Conservation (phyloP, 768 basidiomycete species). For the Auricularia auricula-judae region DNA sequence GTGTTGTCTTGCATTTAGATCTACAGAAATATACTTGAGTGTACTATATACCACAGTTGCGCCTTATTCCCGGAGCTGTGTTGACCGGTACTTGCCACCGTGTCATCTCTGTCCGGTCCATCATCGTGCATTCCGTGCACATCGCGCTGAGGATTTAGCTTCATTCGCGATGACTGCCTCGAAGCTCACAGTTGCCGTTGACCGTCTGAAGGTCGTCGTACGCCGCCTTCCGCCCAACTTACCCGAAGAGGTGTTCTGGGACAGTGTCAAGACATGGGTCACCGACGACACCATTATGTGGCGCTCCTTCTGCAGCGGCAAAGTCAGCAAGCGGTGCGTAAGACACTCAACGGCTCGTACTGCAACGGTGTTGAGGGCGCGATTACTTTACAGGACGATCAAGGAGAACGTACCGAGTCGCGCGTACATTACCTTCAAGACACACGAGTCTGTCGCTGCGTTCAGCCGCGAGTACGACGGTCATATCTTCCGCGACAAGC, state of each 20-base stretch:
- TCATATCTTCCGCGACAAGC: conserved; percentile 83
- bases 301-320: conserved; percentile 59
- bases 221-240: conserved; percentile 84
- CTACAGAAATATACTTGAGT: too few species aligned
- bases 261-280: conserved; percentile 78
- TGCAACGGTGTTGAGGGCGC: not conserved
- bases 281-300: conserved; percentile 57
- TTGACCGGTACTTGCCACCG: too few species aligned
- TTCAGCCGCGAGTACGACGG: conserved; percentile 87
- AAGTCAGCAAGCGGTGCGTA: conserved; percentile 55
- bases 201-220: conserved; percentile 66
- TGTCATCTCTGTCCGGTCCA: too few species aligned
- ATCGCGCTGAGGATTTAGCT: too few species aligned
- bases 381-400: conserved; percentile 39
- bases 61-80: too few species aligned
- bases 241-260: conserved; percentile 91
- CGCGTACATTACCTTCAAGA: conserved; percentile 87
- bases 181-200: not conserved
- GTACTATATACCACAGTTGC: too few species aligned
- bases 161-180: not conserved
- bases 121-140: too few species aligned
- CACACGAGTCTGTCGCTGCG: conserved; percentile 50
- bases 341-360: not conserved
- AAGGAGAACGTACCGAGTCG: conserved; percentile 81
- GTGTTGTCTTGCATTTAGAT: not conserved